Evolutionary conservation across 108 stramenopile species (phyloP), one percentile per base, ranked within the genome.

Genomic region (Schizochytrium sp.): DNA sequence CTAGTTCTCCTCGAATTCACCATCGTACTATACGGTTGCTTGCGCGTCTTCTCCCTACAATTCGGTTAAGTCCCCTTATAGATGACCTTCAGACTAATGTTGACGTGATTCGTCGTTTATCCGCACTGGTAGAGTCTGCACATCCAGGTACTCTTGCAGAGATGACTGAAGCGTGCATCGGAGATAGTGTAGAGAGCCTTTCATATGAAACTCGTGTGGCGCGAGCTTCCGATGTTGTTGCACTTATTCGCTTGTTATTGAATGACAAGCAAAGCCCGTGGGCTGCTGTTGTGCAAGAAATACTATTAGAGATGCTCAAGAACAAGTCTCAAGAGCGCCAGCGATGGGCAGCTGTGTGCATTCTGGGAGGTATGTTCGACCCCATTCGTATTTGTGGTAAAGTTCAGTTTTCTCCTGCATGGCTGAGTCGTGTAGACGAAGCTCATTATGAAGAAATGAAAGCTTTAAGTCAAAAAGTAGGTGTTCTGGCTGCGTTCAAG

Each of bases 361-460:
- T 83, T 28, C 53, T 83, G 7, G 76, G 76, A 13, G 76, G 76
- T 10, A 10, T 55, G 8, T 83, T 83, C n/a, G 76, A 83, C 10
- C 76, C 47, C 5, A 13, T 83, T 8, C 47, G 76, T 55, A 53
- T 83, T 49, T 83, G 76, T 42, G 76, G 76, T n/a, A 83, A 83
- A 2, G 76, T 83, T 2, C 47, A 55, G 53, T 83, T 83, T 53
- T 83, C 76, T 53, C 76, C 76, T 83, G 76, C 76, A 28, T 55
- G 47, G 50, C 53, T 83, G 28, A 49, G 38, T n/a, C 47, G 53
- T 38, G 76, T 83, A 5, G 76, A 83, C 47, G 76, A 83, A 19
- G 13, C 45, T 8, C 45, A 83, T 2, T 55, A 19, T 49, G 76
- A 83, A 8, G 76, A 83, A 38, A 83, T 83, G 28, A 49, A 55